phyloP scores from a whole-genome alignment of 805 yeast genomes.

The Trichomonascus vanleenenianus region DNA sequence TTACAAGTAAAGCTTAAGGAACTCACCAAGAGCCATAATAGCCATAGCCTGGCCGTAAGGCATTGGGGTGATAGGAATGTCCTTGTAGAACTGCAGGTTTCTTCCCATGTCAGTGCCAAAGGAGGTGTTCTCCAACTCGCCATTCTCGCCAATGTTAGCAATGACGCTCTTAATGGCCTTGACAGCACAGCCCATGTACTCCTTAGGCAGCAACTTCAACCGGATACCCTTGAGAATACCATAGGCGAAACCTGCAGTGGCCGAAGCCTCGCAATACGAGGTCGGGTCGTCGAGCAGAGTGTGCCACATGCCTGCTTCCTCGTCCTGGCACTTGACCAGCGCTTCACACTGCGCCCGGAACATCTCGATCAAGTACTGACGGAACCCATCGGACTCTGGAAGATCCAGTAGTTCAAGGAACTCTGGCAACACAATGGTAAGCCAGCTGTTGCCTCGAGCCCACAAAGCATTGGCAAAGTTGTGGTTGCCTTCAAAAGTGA shows the following conservation, averaged over 20 bases:
- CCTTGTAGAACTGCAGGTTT: conserved; percentile 29
- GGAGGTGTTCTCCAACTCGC: conserved; percentile 31
- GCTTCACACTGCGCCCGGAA: conserved; percentile 28
- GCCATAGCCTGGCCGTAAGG: conserved; percentile 35
- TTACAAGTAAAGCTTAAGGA: conserved; percentile 5
- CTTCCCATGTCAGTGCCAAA: conserved; percentile 34
- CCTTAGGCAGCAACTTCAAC: conserved; percentile 21
- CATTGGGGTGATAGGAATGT: conserved; percentile 31
- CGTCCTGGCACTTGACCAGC: conserved; percentile 25
- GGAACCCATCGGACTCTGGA: conserved; percentile 25
- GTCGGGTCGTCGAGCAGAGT: conserved; percentile 29
- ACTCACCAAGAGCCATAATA: conserved; percentile 32
- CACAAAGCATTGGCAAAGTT: conserved; percentile 25
- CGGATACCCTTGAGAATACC: conserved; percentile 31
- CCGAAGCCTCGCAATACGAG: conserved; percentile 30
- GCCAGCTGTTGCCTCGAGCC: conserved; percentile 35
- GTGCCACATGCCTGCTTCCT: conserved; percentile 29
- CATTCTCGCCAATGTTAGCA: conserved; percentile 25
- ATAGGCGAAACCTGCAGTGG: conserved; percentile 33
- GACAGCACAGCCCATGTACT: conserved; percentile 24
- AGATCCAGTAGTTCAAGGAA: conserved; percentile 28
- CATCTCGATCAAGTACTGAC: conserved; percentile 26
- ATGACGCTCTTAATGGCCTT: conserved; percentile 30
- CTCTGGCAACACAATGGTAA: conserved; percentile 33
- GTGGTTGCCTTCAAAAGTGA: conserved; percentile 11